These are phyloP conservation scores for Fomitopsis pinicola DNA, from an alignment of 1,284 basidiomycete genomes.

Conservation along the genomic window DNA sequence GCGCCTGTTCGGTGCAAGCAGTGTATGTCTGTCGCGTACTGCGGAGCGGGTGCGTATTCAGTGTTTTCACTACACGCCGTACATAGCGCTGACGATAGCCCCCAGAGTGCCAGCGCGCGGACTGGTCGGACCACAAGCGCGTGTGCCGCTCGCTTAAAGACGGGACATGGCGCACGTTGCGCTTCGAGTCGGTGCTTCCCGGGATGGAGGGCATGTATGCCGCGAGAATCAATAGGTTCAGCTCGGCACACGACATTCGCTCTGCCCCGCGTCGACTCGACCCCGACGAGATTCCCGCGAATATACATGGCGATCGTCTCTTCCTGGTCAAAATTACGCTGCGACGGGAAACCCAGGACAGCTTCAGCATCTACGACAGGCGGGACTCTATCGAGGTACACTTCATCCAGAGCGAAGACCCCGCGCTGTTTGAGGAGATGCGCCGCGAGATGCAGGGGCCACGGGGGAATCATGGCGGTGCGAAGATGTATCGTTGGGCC, in stretches of 20 bases:
- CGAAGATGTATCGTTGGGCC: slow-evolving; percentile 31
- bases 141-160: slow-evolving; percentile 35
- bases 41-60: no score
- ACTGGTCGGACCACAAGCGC: slow-evolving; percentile 38
- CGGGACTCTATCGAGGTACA: slow-evolving; percentile 33
- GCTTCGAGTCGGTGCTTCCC: slow-evolving; percentile 16
- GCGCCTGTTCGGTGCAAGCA: slow-evolving; percentile 29
- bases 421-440: slow-evolving; percentile 14
- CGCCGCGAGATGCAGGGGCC: slow-evolving; percentile 14
- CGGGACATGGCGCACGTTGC: slow-evolving; percentile 37
- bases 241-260: background rate
- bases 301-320: slow-evolving; percentile 31
- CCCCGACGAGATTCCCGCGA: slow-evolving; percentile 17
- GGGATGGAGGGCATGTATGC: slow-evolving; percentile 11
- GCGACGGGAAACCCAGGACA: background rate
- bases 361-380: slow-evolving; percentile 37
- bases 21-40: slow-evolving; percentile 34
- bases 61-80: no score
- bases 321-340: slow-evolving; percentile 35
- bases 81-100: background rate
- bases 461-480: slow-evolving; percentile 13
- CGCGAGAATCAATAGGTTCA: slow-evolving; percentile 10
- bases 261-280: background rate
- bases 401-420: slow-evolving; percentile 16
- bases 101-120: slow-evolving; percentile 36